These are phyloP conservation scores for Exophiala xenobiotica DNA, from an alignment of 2,329 filamentous ascomycete species.

Conservation along the genomic window DNA sequence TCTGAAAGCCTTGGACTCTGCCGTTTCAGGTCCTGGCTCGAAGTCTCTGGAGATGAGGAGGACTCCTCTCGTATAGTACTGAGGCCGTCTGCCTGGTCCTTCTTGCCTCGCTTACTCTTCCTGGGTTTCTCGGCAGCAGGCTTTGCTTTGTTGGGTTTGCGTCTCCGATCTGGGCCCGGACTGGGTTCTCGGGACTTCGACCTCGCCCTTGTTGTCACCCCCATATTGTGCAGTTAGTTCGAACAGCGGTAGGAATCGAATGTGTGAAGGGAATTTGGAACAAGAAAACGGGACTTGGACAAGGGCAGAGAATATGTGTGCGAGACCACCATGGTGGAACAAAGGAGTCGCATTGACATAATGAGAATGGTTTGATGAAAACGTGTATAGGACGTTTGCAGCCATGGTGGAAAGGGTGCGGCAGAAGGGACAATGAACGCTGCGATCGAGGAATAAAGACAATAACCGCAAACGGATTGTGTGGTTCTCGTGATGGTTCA, in stretches of 20 bases:
- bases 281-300: neutral
- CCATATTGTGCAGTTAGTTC: neutral
- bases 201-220: neutral
- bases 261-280: neutral
- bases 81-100: too few species aligned
- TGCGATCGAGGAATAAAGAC: neutral
- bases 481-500: neutral
- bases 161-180: too few species aligned
- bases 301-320: neutral
- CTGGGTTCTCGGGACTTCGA: too few species aligned
- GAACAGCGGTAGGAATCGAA: neutral
- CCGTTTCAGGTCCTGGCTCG: neutral
- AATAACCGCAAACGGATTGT: slow-evolving; percentile 5
- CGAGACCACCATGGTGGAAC: neutral
- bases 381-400: neutral
- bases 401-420: neutral
- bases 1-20: slow-evolving; percentile 11
- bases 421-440: neutral
- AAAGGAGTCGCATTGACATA: neutral
- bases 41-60: neutral
- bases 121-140: too few species aligned
- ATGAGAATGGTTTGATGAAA: neutral
- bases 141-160: too few species aligned
- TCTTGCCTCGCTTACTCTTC: too few species aligned
- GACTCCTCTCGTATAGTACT: too few species aligned